Base-by-base conservation (phyloP, 208 protist genomes). In the Crithidia expoeki region DNA sequence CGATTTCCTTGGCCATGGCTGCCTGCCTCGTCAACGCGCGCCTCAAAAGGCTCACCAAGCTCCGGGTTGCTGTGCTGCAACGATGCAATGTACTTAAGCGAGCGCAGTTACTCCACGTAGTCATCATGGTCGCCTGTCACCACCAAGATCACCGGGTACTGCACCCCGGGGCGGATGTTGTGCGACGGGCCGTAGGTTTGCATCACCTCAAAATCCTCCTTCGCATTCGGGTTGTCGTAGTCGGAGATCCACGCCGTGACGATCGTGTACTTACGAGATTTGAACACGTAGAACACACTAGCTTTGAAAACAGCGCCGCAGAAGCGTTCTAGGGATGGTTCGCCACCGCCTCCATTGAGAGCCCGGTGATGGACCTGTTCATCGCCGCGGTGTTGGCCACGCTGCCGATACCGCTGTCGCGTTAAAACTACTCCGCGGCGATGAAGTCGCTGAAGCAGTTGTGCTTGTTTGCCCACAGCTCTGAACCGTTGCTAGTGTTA, bases 211-310 rank as follows among this genome's bases (percentile, higher is more conserved):
- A 98, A 99, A 79, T 98, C 93, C 47, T 96, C 83, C 53, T 84
- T 74, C 32, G 94, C 83, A 56, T 98, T 94, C 12, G 95, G 92
- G 74, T 97, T 72, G 70, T 95, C 95, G 74, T 95, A 98, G 74
- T 98, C 95, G 7, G 90, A 94, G 57, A 76, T 97, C 94, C 95
- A 98, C 17, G 87, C 88, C 38, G 91, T 84, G 25, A 96, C 97
- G 79, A 98, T 97, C 40, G 95, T 97, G 67, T 98, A 98, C 77
- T 97, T 97, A 81, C 98, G 94, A 74, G 96, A 99, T 72, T 96
- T 94, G 71, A 86, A 94, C 92, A 98, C 95, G 81, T 99, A 96
- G 60, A 98, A 62, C 27, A 99, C 94, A n/a, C 90, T 91, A 30
- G 97, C 96, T 36, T 93, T 81, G 63, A 87, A 91, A 25, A 98